Percentiles rank a stretch among this genome's conserved stretches.
Evolutionary conservation across 495 filamentous ascomycete genomes (phyloP).

Genomic region (Aspergillus panamensis): DNA sequence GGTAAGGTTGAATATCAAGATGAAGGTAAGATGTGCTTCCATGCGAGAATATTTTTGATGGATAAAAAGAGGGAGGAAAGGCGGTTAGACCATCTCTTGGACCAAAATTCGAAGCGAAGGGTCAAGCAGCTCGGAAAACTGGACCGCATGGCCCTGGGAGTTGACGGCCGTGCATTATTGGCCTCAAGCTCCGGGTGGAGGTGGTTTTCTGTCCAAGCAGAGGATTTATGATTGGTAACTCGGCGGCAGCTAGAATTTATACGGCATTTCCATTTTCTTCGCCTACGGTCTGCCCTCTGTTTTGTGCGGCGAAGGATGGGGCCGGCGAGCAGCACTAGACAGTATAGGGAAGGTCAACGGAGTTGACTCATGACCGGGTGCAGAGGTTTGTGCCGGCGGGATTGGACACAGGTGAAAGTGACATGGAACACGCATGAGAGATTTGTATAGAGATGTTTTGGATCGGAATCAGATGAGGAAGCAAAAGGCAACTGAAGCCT

Average conservation of each 20-base stretch:
- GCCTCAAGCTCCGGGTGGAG: constrained; percentile 11
- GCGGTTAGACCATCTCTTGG: neutral
- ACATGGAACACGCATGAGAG: neutral
- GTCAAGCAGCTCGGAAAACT: neutral
- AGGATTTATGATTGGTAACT: constrained; percentile 14
- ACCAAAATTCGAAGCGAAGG: neutral
- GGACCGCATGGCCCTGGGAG: neutral
- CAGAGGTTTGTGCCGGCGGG: neutral
- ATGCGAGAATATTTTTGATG: neutral
- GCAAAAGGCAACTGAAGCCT: neutral
- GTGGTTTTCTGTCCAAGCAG: constrained; percentile 7
- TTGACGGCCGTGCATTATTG: constrained; percentile 2
- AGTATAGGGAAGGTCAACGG: constrained; percentile 19
- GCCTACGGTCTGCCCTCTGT: neutral
- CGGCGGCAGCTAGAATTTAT: neutral
- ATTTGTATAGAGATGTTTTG: neutral
- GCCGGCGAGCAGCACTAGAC: constrained; percentile 17
- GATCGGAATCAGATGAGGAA: neutral
- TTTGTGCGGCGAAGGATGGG: neutral
- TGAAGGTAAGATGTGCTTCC: neutral
- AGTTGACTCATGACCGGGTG: constrained; percentile 2
- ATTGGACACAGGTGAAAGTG: neutral
- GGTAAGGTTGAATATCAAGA: neutral
- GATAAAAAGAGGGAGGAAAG: neutral
- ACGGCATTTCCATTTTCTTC: constrained; percentile 4